Base-by-base conservation (phyloP, 73 alveolate species). In the Paramecium sonneborni region DNA sequence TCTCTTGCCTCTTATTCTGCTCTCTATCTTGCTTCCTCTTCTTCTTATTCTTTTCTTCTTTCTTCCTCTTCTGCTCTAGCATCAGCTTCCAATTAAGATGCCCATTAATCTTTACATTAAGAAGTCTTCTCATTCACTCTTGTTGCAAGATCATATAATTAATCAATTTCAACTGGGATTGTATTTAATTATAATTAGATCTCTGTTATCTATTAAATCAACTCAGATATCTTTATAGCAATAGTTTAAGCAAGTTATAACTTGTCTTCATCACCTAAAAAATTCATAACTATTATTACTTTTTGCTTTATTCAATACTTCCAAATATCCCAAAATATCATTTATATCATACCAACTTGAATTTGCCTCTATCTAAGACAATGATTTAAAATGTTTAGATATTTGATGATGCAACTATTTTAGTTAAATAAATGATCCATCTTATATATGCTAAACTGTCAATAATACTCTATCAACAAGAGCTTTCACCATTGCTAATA, bases 241-340 rank as follows among this genome's bases (percentile, higher is more conserved):
- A 79, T 79, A 0, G 69, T 39, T 79, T 44, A 20, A 30, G 90
- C 90, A n/a, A 79, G 20, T 79, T 79, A 79, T 14, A 79, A 30
- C 8, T 79, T 79, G 43, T 79, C 90, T 79, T 79, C 90, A 11
- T 39, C 90, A 79, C 74, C 90, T 79, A 79, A 43, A 7, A 39
- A 12, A 14, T 30, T 18, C n/a, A 32, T 5, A 6, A 21, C 41
- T 2, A 79, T 8, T 79, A 2, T 10, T 79, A 79, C 90, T 43
- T 44, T 79, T 44, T 43, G 90, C 90, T 79, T 79, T 79, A 44
- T 79, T 79, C 2, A 79, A 32, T 8, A 79, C 90, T 46, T 79
- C 90, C 14, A 79, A 32, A 44, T 79, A 79, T 24, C 72, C 90
- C 46, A 79, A 39, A 39, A 79, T 41, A 20, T 79, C 90, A 21